phyloP scores from a whole-genome alignment of 75 land plant genomes.

The Ceratopteris richardii region DNA sequence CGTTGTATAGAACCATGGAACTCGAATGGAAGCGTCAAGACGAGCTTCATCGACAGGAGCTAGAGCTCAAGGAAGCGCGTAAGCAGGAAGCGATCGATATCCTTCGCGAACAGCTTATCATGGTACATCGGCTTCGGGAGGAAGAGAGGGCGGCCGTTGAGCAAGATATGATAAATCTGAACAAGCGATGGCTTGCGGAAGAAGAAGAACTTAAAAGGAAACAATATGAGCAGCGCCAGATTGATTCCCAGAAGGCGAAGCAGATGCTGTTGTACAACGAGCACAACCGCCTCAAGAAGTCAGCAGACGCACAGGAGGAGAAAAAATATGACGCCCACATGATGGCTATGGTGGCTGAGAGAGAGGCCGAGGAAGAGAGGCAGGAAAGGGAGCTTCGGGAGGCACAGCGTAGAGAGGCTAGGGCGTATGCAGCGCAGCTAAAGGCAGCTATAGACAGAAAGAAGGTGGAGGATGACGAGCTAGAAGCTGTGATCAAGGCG shows the following conservation, averaged over 20 bases:
- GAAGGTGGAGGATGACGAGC: slow-evolving; percentile 18
- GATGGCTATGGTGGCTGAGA: slow-evolving; percentile 20
- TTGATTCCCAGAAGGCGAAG: slow-evolving; percentile 14
- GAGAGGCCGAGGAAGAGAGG: slow-evolving; percentile 26
- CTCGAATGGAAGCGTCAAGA: not conserved
- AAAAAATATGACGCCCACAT: slow-evolving; percentile 13
- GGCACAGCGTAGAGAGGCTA: slow-evolving; percentile 24
- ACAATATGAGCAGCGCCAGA: slow-evolving; percentile 6
- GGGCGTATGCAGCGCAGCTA: slow-evolving; percentile 23
- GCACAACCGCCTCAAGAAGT: not conserved
- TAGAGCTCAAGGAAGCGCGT: slow-evolving; percentile 1
- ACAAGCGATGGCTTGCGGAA: slow-evolving; percentile 20
- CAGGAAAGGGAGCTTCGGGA: slow-evolving; percentile 26
- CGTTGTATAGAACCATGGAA: not conserved
- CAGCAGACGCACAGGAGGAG: not conserved
- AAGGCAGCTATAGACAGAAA: slow-evolving; percentile 20
- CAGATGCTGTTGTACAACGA: slow-evolving; percentile 7
- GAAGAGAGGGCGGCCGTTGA: slow-evolving; percentile 25
- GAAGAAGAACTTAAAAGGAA: slow-evolving; percentile 8
- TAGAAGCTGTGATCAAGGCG: slow-evolving; percentile 11
- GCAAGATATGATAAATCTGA: slow-evolving; percentile 26
- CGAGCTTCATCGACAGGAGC: not conserved
- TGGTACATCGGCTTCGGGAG: slow-evolving; percentile 18
- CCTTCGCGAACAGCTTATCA: slow-evolving; percentile 18
- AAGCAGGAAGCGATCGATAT: slow-evolving; percentile 33